Conservation (phyloP, 2,329 filamentous ascomycete species). For the Penicillium sp. region DNA sequence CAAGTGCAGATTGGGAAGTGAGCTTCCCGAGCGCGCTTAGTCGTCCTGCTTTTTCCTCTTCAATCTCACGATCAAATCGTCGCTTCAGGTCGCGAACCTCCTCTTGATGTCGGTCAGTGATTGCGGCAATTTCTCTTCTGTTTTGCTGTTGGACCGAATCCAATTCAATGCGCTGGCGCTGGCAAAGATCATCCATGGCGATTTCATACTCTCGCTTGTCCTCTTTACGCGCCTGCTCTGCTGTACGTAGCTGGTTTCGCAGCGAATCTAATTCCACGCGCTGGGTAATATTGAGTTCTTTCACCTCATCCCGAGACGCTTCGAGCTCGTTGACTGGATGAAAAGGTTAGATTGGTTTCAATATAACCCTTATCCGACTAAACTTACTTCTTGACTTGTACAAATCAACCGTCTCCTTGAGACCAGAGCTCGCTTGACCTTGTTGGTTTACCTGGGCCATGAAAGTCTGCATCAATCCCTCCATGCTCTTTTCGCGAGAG, state of each 20-base stretch:
- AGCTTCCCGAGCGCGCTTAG: constrained; percentile 43
- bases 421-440: constrained; percentile 63
- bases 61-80: constrained; percentile 64
- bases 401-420: constrained; percentile 72
- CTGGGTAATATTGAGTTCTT: constrained; percentile 55
- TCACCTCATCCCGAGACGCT: constrained; percentile 51
- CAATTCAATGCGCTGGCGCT: constrained; percentile 52
- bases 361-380: neutral
- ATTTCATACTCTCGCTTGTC: constrained; percentile 53
- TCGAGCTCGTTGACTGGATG: constrained; percentile 59
- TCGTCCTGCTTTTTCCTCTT: constrained; percentile 55
- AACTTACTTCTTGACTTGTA: constrained; percentile 72
- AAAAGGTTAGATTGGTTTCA: neutral
- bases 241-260: constrained; percentile 52
- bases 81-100: constrained; percentile 65
- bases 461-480: constrained; percentile 69
- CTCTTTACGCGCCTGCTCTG: constrained; percentile 54
- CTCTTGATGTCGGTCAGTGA: constrained; percentile 64
- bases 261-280: constrained; percentile 67
- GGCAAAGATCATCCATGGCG: constrained; percentile 52
- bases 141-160: constrained; percentile 44
- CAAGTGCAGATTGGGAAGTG: constrained; percentile 35
- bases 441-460: constrained; percentile 71
- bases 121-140: constrained; percentile 56
- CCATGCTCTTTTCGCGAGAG: constrained; percentile 72